Conservation (phyloP, 768 basidiomycete genomes). For the Lentinula sp. region DNA sequence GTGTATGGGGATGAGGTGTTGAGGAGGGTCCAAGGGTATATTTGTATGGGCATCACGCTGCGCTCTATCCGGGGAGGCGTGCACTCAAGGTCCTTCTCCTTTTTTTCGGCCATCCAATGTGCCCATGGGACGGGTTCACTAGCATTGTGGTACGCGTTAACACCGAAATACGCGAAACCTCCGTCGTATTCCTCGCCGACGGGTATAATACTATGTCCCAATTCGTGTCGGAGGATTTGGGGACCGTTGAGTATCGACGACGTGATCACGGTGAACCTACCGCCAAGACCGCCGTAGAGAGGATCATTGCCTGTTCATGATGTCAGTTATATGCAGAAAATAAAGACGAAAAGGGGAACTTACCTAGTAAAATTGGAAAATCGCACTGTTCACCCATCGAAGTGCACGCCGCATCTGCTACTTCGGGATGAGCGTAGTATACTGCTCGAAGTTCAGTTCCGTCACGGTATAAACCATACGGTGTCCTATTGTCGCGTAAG, state of each 20-base stretch:
- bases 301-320: constrained; percentile 61
- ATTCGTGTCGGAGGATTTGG: constrained; percentile 71
- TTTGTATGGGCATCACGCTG: constrained; percentile 69
- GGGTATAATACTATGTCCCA: constrained; percentile 74
- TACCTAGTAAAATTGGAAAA: constrained; percentile 72
- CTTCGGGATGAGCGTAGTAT: constrained; percentile 62
- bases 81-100: constrained; percentile 13
- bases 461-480: constrained; percentile 70
- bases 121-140: constrained; percentile 51
- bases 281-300: constrained; percentile 73
- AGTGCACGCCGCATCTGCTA: constrained; percentile 62
- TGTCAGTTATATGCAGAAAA: background rate
- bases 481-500: constrained; percentile 39
- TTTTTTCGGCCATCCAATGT: constrained; percentile 48
- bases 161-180: constrained; percentile 66
- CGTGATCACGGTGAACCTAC: constrained; percentile 73
- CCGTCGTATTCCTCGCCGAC: constrained; percentile 86
- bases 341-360: constrained; percentile 7
- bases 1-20: constrained; percentile 56
- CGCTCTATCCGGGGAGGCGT: constrained; percentile 47
- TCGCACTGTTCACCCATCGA: constrained; percentile 62
- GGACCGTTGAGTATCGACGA: constrained; percentile 70
- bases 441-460: constrained; percentile 74
- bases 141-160: constrained; percentile 49
- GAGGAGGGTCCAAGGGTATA: constrained; percentile 71